These are phyloP conservation scores for Carnegiea gigantea DNA, from an alignment of 179 eudicot species.

Conservation along the genomic window DNA sequence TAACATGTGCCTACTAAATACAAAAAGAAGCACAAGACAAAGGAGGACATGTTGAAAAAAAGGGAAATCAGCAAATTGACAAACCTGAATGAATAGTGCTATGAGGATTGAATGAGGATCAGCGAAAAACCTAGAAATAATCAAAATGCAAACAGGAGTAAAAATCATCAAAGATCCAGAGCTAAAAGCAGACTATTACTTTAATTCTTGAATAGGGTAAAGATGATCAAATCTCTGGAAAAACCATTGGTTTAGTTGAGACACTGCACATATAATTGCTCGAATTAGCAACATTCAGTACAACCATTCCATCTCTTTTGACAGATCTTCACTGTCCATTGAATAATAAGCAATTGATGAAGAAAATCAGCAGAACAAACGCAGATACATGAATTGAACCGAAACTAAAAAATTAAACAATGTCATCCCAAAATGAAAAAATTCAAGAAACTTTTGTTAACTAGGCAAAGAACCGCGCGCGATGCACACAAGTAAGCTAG, in stretches of 20 bases:
- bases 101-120: neutral
- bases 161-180: neutral
- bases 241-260: too few relatives aligned
- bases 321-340: too few relatives aligned
- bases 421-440: too few relatives aligned
- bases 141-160: neutral
- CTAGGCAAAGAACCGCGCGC: too few relatives aligned
- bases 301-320: too few relatives aligned
- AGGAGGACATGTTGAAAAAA: neutral
- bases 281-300: too few relatives aligned
- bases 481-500: too few relatives aligned
- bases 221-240: constrained; percentile 15
- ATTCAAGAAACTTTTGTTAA: too few relatives aligned
- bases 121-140: constrained; percentile 23
- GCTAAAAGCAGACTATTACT: neutral
- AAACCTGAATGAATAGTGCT: constrained; percentile 30
- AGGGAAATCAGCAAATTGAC: neutral
- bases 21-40: neutral
- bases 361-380: neutral
- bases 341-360: too few relatives aligned
- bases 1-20: neutral
- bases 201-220: neutral
- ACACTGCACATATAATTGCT: too few relatives aligned
- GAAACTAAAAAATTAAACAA: too few relatives aligned
- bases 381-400: too few relatives aligned